Evolutionary conservation across 306 rosid species (phyloP).

Genomic region (Coriaria nepalensis): DNA sequence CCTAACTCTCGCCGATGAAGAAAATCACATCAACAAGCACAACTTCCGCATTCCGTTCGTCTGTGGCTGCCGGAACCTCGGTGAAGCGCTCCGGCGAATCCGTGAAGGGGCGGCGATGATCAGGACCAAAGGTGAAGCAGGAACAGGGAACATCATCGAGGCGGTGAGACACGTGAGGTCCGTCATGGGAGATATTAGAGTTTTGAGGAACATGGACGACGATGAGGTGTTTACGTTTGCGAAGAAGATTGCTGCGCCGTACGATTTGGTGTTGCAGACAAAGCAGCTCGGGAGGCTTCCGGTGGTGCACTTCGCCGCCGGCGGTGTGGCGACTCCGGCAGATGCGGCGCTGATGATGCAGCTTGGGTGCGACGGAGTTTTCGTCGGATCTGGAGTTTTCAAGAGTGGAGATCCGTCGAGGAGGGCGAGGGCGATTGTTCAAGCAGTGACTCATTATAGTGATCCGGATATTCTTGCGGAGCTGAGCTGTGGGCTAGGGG

Average conservation of each 20-base stretch:
- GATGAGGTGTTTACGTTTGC: slow-evolving; percentile 77
- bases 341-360: slow-evolving; percentile 95
- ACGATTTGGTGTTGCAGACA: slow-evolving; percentile 79
- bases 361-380: slow-evolving; percentile 78
- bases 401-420: slow-evolving; percentile 85
- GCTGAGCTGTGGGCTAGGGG: slow-evolving; percentile 81
- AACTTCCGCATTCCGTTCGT: slow-evolving; percentile 77
- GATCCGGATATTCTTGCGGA: slow-evolving; percentile 70
- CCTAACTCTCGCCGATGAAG: slow-evolving; percentile 68
- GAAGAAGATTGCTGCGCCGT: slow-evolving; percentile 72
- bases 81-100: slow-evolving; percentile 71
- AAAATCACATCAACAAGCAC: slow-evolving; percentile 77
- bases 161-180: slow-evolving; percentile 80
- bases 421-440: slow-evolving; percentile 82
- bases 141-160: slow-evolving; percentile 67
- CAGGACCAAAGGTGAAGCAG: slow-evolving; percentile 83
- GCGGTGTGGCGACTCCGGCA: slow-evolving; percentile 88
- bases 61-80: slow-evolving; percentile 83
- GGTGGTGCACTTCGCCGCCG: slow-evolving; percentile 82
- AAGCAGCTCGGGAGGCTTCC: slow-evolving; percentile 84
- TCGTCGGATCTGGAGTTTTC: slow-evolving; percentile 83
- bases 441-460: slow-evolving; percentile 76
- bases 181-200: slow-evolving; percentile 70
- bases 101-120: slow-evolving; percentile 93
- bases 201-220: slow-evolving; percentile 71